phyloP scores from a whole-genome alignment of 2,329 filamentous ascomycete genomes.

The Colletotrichum sojae region DNA sequence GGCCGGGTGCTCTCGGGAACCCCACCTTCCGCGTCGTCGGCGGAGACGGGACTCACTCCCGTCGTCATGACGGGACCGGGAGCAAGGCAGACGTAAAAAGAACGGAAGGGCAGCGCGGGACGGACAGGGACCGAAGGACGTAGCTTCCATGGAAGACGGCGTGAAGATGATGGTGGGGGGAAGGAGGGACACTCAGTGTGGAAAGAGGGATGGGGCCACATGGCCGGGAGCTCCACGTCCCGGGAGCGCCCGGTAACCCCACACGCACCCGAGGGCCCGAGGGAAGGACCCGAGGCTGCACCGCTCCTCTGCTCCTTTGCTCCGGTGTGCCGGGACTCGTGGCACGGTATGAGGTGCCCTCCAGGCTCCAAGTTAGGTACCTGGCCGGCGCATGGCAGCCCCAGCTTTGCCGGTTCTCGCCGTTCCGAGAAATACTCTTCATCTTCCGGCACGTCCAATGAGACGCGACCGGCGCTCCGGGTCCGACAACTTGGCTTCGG shows the following conservation, averaged over 20 bases:
- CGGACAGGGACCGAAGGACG: too few relatives aligned
- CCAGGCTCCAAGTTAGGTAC: background rate
- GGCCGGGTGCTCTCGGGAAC: background rate
- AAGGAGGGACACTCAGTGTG: too few relatives aligned
- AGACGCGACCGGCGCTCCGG: slow-evolving; percentile 29
- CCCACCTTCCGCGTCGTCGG: too few relatives aligned
- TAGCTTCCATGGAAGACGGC: too few relatives aligned
- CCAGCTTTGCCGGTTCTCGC: slow-evolving; percentile 38
- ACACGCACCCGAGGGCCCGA: slow-evolving; percentile 17
- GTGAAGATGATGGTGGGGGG: background rate
- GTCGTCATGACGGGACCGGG: background rate
- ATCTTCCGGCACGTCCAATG: slow-evolving; percentile 26
- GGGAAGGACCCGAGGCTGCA: slow-evolving; percentile 6
- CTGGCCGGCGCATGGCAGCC: slow-evolving; percentile 16
- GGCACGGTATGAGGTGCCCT: too few relatives aligned
- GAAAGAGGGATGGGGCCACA: too few relatives aligned
- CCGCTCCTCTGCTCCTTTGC: slow-evolving; percentile 11
- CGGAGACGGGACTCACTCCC: background rate
- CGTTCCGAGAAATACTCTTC: slow-evolving; percentile 41
- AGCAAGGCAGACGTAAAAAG: background rate
- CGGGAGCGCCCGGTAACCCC: background rate
- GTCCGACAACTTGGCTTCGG: slow-evolving; percentile 32
- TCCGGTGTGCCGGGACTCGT: background rate
- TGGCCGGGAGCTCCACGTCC: too few relatives aligned
- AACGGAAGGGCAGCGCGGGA: too few relatives aligned